Evolutionary conservation across 768 basidiomycete genomes (phyloP).

Genomic region (Suillus subluteus): DNA sequence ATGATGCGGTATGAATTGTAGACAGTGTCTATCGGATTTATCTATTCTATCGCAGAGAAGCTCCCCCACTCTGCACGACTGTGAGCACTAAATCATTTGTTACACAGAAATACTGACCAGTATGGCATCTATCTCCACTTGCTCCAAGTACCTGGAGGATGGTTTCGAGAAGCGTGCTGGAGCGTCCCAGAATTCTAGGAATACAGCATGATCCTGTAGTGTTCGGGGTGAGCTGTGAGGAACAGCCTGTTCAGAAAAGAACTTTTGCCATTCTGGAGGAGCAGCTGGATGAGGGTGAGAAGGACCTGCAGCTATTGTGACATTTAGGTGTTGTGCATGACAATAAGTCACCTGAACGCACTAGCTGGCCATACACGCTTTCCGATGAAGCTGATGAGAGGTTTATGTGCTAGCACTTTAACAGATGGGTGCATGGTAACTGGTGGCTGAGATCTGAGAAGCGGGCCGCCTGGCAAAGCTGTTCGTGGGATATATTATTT

Average conservation of each 20-base stretch:
- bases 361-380: constrained; percentile 55
- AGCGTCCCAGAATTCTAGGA: constrained; percentile 67
- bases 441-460: not conserved
- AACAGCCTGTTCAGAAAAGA: constrained; percentile 46
- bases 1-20: not conserved
- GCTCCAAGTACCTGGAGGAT: constrained; percentile 48
- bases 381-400: constrained; percentile 67
- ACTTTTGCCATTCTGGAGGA: constrained; percentile 59
- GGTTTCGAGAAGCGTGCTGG: constrained; percentile 62
- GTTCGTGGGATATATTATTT: constrained; percentile 8
- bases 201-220: constrained; percentile 24
- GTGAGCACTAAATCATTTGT: constrained; percentile 5
- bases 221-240: constrained; percentile 11
- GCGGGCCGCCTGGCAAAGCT: constrained; percentile 2
- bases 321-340: constrained; percentile 10
- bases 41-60: constrained; percentile 46
- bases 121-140: constrained; percentile 68
- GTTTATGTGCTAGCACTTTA: constrained; percentile 48
- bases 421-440: constrained; percentile 39
- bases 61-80: constrained; percentile 63
- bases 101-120: constrained; percentile 45
- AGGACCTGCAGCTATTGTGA: constrained; percentile 39
- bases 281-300: constrained; percentile 67
- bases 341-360: constrained; percentile 28
- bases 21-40: not conserved